These are phyloP conservation scores for Phaeosphaeria sp. DNA, from an alignment of 2,329 filamentous ascomycete species.

Conservation along the genomic window DNA sequence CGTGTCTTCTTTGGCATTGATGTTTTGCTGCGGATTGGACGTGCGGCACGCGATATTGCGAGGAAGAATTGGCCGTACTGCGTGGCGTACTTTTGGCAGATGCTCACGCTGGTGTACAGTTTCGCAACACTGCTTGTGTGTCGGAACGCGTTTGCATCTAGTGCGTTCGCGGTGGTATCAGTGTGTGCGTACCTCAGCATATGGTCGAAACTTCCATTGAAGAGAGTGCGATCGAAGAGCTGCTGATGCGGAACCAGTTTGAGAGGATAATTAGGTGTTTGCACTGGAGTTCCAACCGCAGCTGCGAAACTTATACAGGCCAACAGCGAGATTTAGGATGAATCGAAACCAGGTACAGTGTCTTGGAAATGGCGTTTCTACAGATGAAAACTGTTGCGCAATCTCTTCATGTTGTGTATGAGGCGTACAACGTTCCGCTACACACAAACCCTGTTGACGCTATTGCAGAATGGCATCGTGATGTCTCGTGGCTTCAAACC, in stretches of 20 bases:
- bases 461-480: background rate
- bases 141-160: conserved; percentile 11
- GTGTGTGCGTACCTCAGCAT: conserved; percentile 9
- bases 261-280: background rate
- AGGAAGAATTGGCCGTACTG: conserved; percentile 1
- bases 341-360: background rate
- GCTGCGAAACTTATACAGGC: background rate
- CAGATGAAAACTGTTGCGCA: background rate
- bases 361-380: background rate
- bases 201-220: background rate
- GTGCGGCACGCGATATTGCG: background rate
- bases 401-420: too few relatives aligned
- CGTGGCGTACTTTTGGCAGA: conserved; percentile 12
- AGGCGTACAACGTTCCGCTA: too few relatives aligned
- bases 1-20: background rate
- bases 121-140: conserved; percentile 5
- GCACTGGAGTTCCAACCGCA: background rate
- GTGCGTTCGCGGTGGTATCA: conserved; percentile 11
- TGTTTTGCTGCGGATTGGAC: background rate
- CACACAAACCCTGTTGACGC: background rate
- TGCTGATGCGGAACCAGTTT: background rate
- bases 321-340: background rate
- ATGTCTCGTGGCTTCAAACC: background rate
- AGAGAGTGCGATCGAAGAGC: background rate
- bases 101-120: conserved; percentile 11